Evolutionary conservation across 75 land plant species (phyloP).

Genomic region (Pinus tabuliformis): DNA sequence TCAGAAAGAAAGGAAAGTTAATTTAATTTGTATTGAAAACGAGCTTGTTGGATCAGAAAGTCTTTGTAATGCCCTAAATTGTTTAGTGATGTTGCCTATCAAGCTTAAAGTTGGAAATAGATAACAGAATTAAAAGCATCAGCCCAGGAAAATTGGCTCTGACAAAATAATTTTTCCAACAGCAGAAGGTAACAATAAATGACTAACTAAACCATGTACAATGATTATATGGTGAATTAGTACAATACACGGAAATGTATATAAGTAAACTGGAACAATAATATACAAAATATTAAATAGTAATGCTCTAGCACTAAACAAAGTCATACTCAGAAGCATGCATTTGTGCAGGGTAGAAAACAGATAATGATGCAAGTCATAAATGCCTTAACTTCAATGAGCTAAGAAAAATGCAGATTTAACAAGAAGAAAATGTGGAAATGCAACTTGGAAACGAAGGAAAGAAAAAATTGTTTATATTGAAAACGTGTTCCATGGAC

Average conservation of each 20-base stretch:
- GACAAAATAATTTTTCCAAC: too few relatives aligned
- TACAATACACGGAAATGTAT: background rate
- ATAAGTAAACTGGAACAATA: background rate
- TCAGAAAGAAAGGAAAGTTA: background rate
- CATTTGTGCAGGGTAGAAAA: background rate
- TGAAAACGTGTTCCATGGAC: background rate
- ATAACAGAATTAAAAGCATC: too few relatives aligned
- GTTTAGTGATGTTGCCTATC: background rate
- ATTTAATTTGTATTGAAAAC: too few relatives aligned
- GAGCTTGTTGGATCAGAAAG: background rate
- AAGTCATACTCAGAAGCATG: background rate
- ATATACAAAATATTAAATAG: background rate
- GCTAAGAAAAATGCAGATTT: background rate
- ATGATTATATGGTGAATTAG: background rate
- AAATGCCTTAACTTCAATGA: background rate
- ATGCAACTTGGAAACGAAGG: background rate
- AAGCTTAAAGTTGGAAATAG: background rate
- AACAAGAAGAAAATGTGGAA: background rate
- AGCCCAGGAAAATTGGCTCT: too few relatives aligned
- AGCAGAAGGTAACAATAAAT: too few relatives aligned
- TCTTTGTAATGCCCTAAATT: background rate
- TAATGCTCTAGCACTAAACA: background rate
- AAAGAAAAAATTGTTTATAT: background rate
- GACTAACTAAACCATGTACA: background rate
- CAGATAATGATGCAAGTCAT: background rate